Evolutionary conservation across 176 grass and related monocot genomes (phyloP).

Genomic region (Rhipidocladum racemiflorum): DNA sequence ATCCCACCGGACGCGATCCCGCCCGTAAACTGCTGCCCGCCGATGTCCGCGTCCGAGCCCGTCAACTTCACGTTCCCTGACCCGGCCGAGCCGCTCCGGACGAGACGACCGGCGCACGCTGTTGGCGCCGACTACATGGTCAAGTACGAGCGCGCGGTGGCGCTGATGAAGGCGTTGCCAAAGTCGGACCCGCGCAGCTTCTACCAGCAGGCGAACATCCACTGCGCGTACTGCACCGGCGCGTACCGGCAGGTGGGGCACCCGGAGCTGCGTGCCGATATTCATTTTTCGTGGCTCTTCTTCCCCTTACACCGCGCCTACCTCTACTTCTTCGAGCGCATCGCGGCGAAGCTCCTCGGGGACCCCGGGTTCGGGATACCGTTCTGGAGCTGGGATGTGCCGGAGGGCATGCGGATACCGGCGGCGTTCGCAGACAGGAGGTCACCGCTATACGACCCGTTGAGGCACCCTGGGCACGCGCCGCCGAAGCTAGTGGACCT

Average conservation of each 20-base stretch:
- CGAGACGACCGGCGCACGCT: slow-evolving; percentile 26
- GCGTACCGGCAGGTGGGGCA: slow-evolving; percentile 38
- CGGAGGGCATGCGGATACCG: slow-evolving; percentile 55
- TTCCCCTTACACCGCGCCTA: slow-evolving; percentile 60
- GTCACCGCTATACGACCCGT: slow-evolving; percentile 43
- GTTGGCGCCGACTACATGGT: slow-evolving; percentile 40
- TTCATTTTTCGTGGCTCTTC: slow-evolving; percentile 68
- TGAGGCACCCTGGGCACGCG: slow-evolving; percentile 25
- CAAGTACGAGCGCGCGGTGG: slow-evolving; percentile 46
- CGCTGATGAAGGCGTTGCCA: slow-evolving; percentile 46
- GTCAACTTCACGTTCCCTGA: slow-evolving; percentile 36
- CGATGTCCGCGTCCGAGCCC: not conserved
- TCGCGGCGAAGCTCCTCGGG: slow-evolving; percentile 47
- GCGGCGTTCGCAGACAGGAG: slow-evolving; percentile 20
- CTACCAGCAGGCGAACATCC: slow-evolving; percentile 58
- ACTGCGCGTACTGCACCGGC: slow-evolving; percentile 72
- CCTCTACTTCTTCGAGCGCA: slow-evolving; percentile 72
- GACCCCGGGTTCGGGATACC: slow-evolving; percentile 50
- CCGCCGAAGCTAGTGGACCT: slow-evolving; percentile 44
- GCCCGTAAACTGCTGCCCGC: slow-evolving; percentile 38
- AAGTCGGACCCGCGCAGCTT: slow-evolving; percentile 45
- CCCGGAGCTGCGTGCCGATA: slow-evolving; percentile 25
- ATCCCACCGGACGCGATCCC: slow-evolving; percentile 15
- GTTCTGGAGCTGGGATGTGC: slow-evolving; percentile 55
- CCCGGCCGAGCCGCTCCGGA: slow-evolving; percentile 27